phyloP scores from a whole-genome alignment of 176 grass and related monocot genomes.

The Thalia dealbata region DNA sequence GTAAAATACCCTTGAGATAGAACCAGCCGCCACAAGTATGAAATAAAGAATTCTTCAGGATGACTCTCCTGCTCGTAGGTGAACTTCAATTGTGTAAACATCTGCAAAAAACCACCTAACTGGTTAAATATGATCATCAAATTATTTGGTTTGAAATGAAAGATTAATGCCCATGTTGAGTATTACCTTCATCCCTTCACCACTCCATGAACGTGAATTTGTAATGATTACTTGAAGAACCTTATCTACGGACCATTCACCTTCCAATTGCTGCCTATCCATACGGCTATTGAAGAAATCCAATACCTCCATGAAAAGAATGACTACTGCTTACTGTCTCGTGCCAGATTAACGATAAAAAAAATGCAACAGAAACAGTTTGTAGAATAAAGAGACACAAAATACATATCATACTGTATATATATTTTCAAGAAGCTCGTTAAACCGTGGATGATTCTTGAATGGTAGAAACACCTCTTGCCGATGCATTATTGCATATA shows the following conservation, averaged over 20 bases:
- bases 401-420: constrained; percentile 58
- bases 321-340: constrained; percentile 2
- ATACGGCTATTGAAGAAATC: constrained; percentile 99
- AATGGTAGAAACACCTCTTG: constrained; percentile 98
- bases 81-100: constrained; percentile 94
- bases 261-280: constrained; percentile 84
- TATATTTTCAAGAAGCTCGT: constrained; percentile 97
- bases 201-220: constrained; percentile 83
- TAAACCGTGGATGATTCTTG: constrained; percentile 93
- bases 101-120: constrained; percentile 49
- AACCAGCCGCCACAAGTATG: constrained; percentile 92
- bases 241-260: constrained; percentile 93
- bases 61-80: constrained; percentile 99
- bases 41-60: constrained; percentile 97
- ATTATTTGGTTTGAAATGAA: background rate
- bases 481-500: constrained; percentile 96
- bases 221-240: constrained; percentile 91
- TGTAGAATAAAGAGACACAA: background rate
- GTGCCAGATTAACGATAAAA: constrained; percentile 7
- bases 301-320: constrained; percentile 44
- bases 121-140: constrained; percentile 24
- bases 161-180: background rate
- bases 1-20: constrained; percentile 67
- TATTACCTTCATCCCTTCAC: constrained; percentile 94
- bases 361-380: background rate